These are phyloP conservation scores for Tremellales sp. DNA, from an alignment of 1,284 basidiomycete species.

Conservation along the genomic window DNA sequence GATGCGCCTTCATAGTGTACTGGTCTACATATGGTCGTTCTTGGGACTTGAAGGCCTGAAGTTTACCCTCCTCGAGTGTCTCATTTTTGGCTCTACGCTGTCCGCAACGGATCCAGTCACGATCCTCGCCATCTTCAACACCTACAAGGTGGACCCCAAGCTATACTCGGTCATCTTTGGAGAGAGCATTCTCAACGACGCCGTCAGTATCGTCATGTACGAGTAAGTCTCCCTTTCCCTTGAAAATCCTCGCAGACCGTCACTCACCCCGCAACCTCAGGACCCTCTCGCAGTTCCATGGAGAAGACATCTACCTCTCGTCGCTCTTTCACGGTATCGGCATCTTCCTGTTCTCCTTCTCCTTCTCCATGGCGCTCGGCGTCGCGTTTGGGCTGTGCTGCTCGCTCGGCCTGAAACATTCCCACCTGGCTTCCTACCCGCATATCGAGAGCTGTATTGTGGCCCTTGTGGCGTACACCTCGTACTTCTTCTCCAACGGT, in stretches of 20 bases:
- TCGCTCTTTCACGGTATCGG: conserved; percentile 93
- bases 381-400: conserved; percentile 83
- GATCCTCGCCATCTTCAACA: conserved; percentile 97
- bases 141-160: conserved; percentile 97
- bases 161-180: conserved; percentile 98
- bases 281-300: conserved; percentile 87
- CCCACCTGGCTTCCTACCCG: conserved; percentile 78
- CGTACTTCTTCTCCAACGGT: conserved; percentile 98
- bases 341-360: conserved; percentile 94
- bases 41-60: conserved; percentile 79
- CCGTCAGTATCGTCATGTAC: conserved; percentile 99
- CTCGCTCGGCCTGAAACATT: conserved; percentile 94
- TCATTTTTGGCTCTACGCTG: conserved; percentile 93
- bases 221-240: conserved; percentile 65
- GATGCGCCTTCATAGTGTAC: conserved; percentile 57
- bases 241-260: not conserved
- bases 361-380: conserved; percentile 87
- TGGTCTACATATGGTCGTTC: conserved; percentile 92
- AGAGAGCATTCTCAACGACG: conserved; percentile 95
- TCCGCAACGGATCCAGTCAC: conserved; percentile 98
- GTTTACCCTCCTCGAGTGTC: conserved; percentile 80
- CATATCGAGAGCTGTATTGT: conserved; percentile 93
- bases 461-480: conserved; percentile 89
- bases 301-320: conserved; percentile 77
- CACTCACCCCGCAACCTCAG: conserved; percentile 48